Conservation (phyloP, 2,329 filamentous ascomycete genomes). For the Alternaria novae-zelandiae region DNA sequence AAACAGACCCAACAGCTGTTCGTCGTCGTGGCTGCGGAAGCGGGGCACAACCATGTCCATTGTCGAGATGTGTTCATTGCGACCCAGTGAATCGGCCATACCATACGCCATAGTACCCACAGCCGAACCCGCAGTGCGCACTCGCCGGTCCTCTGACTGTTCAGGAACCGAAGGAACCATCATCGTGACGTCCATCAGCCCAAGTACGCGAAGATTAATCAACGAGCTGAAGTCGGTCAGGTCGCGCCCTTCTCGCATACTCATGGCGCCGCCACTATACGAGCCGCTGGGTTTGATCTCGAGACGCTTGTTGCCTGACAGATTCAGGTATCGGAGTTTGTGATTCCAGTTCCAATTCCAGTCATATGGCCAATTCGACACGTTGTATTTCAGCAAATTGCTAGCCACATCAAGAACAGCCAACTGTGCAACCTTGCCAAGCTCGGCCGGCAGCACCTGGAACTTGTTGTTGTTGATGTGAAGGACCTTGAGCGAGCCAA, state of each 20-base stretch:
- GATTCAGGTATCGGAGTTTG: constrained; percentile 90
- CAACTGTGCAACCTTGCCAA: constrained; percentile 91
- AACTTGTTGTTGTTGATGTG: constrained; percentile 99
- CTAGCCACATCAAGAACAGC: constrained; percentile 92
- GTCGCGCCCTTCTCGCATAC: constrained; percentile 65
- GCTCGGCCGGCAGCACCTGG: constrained; percentile 91
- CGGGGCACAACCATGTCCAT: constrained; percentile 94
- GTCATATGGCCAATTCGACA: constrained; percentile 98
- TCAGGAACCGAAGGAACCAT: constrained; percentile 93
- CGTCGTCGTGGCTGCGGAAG: constrained; percentile 87
- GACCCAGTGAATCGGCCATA: constrained; percentile 94
- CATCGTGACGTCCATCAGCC: constrained; percentile 96
- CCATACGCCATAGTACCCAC: constrained; percentile 92
- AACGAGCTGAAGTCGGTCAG: constrained; percentile 91
- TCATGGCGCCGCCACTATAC: constrained; percentile 57
- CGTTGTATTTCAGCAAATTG: constrained; percentile 97
- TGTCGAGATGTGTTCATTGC: constrained; percentile 92
- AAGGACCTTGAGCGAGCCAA: constrained; percentile 82
- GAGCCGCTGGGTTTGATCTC: constrained; percentile 79
- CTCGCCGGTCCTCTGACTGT: constrained; percentile 91
- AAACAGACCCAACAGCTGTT: constrained; percentile 92
- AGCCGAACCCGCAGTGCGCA: constrained; percentile 93
- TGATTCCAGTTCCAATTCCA: constrained; percentile 99
- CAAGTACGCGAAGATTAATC: constrained; percentile 82
- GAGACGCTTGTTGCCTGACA: constrained; percentile 94